Evolutionary conservation across 2,329 filamentous ascomycete genomes (phyloP), one percentile per base, ranked within the genome.

Genomic region (Dichotomopilus funicola): DNA sequence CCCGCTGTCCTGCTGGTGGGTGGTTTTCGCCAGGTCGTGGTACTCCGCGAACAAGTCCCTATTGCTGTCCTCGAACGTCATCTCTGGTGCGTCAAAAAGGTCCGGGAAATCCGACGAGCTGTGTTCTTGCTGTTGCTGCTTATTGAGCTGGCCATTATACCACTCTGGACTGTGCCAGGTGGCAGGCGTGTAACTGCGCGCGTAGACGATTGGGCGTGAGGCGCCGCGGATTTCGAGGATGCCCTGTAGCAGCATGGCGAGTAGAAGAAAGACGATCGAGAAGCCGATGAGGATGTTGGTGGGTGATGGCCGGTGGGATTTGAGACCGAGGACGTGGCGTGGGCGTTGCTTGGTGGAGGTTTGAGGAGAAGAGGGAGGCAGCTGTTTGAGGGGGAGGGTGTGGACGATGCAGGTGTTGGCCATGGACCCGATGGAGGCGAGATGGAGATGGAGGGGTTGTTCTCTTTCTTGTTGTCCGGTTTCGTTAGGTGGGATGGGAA

Each of bases 381-480:
- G 64, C 58, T 72, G 75, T 61, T 73, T 75, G 48, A 96, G 78
- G 0, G 89, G 85, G 59, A 96, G 84, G 41, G 83, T 87, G 70
- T 95, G 89, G 33, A 95, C 85, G 35, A 87, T 83, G 42, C 91
- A 82, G 0, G 85, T 88, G 68, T 91, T 91, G 58, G 84, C 86
- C 63, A 95, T 84, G 49, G 87, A 90, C 42, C 64, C 63, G 44
- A 89, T 87, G 47, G 88, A 91, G 35, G 89, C 91, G 3, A 96
- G 80, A 64, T 88, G 89, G 62, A 95, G 74, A 65, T 82, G 82
- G 63, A 85, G 79, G 12, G 81, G 73, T 59, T 78, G 74, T n/a
- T 80, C 69, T 50, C 73, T 41, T 43, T 50, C 38, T 31, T 44
- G 50, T 11, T 0, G 53, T 4, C 9, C 44, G 45, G 19, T 27